phyloP scores from a whole-genome alignment of 192 early-diverging fungal genomes.

The Dimargaris xerosporica region DNA sequence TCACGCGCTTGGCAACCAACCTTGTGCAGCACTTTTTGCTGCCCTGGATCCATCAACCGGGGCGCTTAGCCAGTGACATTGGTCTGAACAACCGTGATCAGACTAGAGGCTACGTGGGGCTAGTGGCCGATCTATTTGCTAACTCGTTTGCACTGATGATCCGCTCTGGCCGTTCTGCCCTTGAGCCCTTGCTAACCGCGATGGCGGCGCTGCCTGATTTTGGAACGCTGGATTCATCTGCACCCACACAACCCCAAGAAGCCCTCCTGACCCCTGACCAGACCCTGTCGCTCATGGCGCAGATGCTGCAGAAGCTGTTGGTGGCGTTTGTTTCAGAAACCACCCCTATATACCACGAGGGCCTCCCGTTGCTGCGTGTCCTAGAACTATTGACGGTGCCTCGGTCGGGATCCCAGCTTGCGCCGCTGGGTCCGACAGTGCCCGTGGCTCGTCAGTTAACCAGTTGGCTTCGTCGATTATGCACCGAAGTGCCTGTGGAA shows the following conservation, averaged over 20 bases:
- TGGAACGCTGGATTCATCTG: slow-evolving; percentile 14
- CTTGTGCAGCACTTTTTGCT: not conserved
- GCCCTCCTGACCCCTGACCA: slow-evolving; percentile 10
- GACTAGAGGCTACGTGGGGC: not conserved
- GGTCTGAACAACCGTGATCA: not conserved
- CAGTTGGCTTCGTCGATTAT: not conserved
- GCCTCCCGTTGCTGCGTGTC: not conserved
- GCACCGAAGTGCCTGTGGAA: slow-evolving; percentile 10
- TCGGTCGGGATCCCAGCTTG: not conserved
- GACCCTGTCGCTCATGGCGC: slow-evolving; percentile 11
- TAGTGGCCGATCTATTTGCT: not conserved
- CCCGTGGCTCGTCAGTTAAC: not conserved
- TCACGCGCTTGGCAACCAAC: not conserved
- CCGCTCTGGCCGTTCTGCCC: not conserved
- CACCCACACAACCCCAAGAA: slow-evolving; percentile 12
- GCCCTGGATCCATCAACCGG: not conserved
- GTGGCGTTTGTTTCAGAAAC: slow-evolving; percentile 16
- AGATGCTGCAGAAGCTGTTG: slow-evolving; percentile 20
- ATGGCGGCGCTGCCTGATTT: not conserved
- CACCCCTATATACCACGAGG: not conserved
- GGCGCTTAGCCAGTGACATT: not conserved
- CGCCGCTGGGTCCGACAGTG: not conserved
- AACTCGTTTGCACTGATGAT: not conserved
- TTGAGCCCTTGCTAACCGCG: not conserved
- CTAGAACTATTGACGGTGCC: too few species aligned